Evolutionary conservation across 176 grass and related monocot genomes (phyloP).

Genomic region (Triticum dicoccoides): DNA sequence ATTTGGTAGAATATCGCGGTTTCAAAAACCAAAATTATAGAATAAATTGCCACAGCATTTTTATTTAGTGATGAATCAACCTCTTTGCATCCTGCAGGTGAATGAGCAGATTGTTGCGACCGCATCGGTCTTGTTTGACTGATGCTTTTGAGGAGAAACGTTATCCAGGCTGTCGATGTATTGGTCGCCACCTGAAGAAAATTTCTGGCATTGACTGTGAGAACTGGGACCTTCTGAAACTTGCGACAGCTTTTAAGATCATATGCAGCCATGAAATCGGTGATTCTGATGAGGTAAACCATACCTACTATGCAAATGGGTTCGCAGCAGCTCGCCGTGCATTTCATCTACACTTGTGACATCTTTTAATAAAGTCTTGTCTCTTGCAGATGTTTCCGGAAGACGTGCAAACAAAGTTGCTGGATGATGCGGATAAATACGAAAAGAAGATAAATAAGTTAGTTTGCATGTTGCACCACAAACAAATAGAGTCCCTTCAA

Average conservation of each 20-base stretch:
- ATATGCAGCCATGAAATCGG: background rate
- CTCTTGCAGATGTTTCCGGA: conserved; percentile 4
- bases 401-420: conserved; percentile 5
- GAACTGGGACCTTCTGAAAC: background rate
- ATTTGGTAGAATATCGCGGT: background rate
- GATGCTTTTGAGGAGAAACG: background rate
- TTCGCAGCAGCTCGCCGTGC: background rate
- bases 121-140: background rate
- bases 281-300: conserved; percentile 10
- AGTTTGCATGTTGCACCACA: background rate
- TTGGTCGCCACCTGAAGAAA: background rate
- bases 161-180: background rate
- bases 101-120: conserved; percentile 4
- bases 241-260: conserved; percentile 18
- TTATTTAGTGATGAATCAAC: background rate
- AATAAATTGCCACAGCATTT: background rate
- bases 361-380: background rate
- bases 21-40: too few relatives aligned
- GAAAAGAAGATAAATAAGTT: background rate
- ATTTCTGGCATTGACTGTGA: background rate
- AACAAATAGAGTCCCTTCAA: background rate
- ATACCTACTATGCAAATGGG: background rate
- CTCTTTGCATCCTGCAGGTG: conserved; percentile 4
- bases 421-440: conserved; percentile 13
- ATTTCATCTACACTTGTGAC: background rate